Conservation (phyloP, 2,329 filamentous ascomycete genomes). For the Paraphoma chrysanthemicola region DNA sequence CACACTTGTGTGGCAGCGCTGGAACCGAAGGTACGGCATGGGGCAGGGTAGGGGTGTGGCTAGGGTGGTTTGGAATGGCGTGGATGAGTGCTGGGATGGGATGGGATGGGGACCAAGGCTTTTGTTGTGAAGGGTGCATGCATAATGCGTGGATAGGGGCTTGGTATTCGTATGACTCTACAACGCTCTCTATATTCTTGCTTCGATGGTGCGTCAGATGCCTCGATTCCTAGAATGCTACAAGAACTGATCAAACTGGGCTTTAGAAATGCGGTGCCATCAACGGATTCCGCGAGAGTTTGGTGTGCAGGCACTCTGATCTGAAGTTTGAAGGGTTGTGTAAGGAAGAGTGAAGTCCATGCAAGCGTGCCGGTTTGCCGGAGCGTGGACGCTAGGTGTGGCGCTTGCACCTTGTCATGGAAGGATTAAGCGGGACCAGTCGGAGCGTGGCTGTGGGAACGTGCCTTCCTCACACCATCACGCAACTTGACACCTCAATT, state of each 20-base stretch:
- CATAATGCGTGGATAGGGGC: conserved; percentile 23
- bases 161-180: conserved; percentile 26
- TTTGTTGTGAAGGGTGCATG: conserved; percentile 11
- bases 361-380: conserved; percentile 22
- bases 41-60: not conserved
- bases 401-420: conserved; percentile 10
- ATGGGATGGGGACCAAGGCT: no score
- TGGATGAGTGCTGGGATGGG: no score
- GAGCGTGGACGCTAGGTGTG: conserved; percentile 11
- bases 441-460: not conserved
- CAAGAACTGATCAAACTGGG: no score
- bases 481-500: no score
- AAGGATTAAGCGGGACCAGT: conserved; percentile 10
- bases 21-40: no score
- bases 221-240: no score
- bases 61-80: not conserved
- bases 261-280: no score
- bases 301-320: no score
- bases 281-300: no score
- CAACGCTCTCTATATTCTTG: no score
- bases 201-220: no score
- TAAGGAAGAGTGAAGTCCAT: conserved; percentile 11
- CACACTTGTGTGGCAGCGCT: conserved; percentile 18
- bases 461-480: not conserved
- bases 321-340: no score